Conservation (phyloP, 2,329 filamentous ascomycete species). For the Metarhizium anisopliae region DNA sequence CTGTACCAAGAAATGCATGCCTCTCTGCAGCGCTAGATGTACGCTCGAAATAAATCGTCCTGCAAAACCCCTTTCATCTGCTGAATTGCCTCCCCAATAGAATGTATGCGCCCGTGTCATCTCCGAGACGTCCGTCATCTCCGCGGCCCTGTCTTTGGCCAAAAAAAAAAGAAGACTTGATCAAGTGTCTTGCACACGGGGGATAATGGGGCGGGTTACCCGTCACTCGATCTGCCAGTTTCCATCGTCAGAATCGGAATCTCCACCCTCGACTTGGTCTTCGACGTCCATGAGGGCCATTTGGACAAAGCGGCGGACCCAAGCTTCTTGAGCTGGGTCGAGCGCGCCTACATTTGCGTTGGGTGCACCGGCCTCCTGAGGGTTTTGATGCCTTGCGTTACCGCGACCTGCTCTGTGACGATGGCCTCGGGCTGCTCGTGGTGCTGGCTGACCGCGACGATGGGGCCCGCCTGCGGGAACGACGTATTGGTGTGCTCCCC, state of each 20-base stretch:
- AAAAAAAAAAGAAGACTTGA: too few species aligned
- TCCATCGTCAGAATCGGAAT: conserved; percentile 24
- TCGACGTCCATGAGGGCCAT: conserved; percentile 45
- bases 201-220: not conserved
- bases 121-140: not conserved
- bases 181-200: not conserved
- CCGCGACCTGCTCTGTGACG: not conserved
- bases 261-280: conserved; percentile 35
- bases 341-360: conserved; percentile 22
- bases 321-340: conserved; percentile 38
- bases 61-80: too few species aligned
- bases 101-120: too few species aligned
- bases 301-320: conserved; percentile 46
- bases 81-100: too few species aligned
- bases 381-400: not conserved
- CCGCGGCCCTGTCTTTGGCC: not conserved
- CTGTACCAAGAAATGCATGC: too few species aligned
- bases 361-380: not conserved
- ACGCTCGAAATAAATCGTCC: too few species aligned
- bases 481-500: not conserved
- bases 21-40: too few species aligned
- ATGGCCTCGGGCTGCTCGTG: not conserved
- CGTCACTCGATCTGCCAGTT: conserved; percentile 11
- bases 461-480: not conserved
- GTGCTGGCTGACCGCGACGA: not conserved